Evolutionary conservation across 805 yeast genomes (phyloP).

Genomic region (Danielia oregonensis): DNA sequence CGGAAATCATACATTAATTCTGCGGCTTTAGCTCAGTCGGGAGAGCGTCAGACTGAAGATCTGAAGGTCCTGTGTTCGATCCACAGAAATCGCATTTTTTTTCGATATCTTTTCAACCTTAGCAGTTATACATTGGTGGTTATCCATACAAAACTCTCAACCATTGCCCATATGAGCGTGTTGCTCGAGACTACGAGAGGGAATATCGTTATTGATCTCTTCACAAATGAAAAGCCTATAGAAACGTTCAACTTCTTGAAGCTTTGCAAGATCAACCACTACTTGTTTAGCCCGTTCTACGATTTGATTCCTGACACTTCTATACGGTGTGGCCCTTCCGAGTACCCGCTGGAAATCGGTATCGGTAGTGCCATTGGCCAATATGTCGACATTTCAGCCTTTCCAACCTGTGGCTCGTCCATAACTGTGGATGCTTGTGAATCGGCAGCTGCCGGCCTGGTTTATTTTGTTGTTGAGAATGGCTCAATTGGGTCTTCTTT

Average conservation of each 20-base stretch:
- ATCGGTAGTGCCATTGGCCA: constrained; percentile 9
- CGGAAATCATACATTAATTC: too few relatives aligned
- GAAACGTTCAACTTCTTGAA: constrained; percentile 48
- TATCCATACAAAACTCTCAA: neutral
- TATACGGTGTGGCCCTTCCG: constrained; percentile 48
- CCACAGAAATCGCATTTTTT: constrained; percentile 11
- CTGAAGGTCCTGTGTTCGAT: constrained; percentile 12
- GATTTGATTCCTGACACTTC: constrained; percentile 37
- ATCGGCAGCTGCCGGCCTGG: constrained; percentile 5
- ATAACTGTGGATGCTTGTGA: neutral
- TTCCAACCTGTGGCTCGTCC: neutral
- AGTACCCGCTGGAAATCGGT: constrained; percentile 29
- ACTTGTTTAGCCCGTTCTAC: constrained; percentile 48
- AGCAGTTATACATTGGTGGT: neutral
- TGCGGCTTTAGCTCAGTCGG: constrained; percentile 25
- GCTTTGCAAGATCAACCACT: constrained; percentile 50
- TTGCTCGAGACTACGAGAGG: constrained; percentile 37
- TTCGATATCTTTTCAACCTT: neutral
- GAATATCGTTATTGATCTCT: constrained; percentile 49
- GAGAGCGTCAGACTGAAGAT: constrained; percentile 23
- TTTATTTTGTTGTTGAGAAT: constrained; percentile 9
- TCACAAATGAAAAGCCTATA: constrained; percentile 28
- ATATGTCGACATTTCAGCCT: constrained; percentile 4
- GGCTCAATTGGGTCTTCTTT: constrained; percentile 13
- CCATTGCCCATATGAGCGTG: constrained; percentile 33